Evolutionary conservation across 2,329 filamentous ascomycete species (phyloP), one percentile per base, ranked within the genome.

Genomic region (Colletotrichum spaethianum): DNA sequence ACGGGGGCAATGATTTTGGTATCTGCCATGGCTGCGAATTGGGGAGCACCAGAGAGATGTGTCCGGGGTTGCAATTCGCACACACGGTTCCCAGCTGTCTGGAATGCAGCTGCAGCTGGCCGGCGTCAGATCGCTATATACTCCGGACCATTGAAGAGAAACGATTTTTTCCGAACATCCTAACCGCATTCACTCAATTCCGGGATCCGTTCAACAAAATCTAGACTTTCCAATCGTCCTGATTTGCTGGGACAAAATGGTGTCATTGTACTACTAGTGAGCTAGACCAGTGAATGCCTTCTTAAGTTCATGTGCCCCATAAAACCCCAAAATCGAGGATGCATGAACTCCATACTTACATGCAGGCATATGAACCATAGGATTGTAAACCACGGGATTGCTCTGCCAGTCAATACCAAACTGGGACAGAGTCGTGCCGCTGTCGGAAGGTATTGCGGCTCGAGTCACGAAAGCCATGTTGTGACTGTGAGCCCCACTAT

Each of bases 401-500:
- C 16, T n/a, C 28, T 4, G 53, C 14, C 23, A 42, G n/a, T 44
- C 11, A 8, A 31, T n/a, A 18, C 18, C 42, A 42, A n/a, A 33
- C 28, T 40, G 16, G 14, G 11, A 11, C 31, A 3, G 1, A 28
- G 14, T 33, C 16, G 31, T 36, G 60, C 52, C 60, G 60, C 31
- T 69, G 50, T 59, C 52, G 52, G 60, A 42, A 5, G 50, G 38
- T 31, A 18, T 28, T 23, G 60, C 48, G 50, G 40, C 52, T 42
- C 9, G 66, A 56, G 40, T 28, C 33, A 33, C 40, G 53, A 20
- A 36, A 7, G 5, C 6, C 31, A 63, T 56, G 65, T 69, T 52
- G 60, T 69, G 66, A 63, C 52, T 40, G 60, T 52, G 23, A 8
- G 66, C 50, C 66, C 66, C 66, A 42, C 66, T 57, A 64, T 69